Conservation (phyloP, 148 eudicot species). For the Silene latifolia region DNA sequence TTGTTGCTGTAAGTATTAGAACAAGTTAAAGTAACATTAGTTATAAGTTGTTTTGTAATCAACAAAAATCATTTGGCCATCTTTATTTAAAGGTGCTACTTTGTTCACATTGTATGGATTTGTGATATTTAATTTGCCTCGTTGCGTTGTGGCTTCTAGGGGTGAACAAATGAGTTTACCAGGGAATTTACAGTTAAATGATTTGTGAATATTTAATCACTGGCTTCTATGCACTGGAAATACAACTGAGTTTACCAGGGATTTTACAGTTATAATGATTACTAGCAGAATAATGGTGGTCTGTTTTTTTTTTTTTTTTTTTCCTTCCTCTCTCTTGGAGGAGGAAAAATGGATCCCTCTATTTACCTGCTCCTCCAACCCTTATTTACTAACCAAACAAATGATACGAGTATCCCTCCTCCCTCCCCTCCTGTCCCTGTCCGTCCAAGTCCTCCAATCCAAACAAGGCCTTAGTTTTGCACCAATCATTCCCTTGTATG, state of each 20-base stretch:
- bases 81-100: neutral
- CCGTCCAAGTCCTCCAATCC: too few species aligned
- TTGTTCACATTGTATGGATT: neutral
- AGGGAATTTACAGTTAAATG: neutral
- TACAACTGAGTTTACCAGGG: too few species aligned
- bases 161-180: neutral
- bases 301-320: too few species aligned
- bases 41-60: neutral
- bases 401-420: too few species aligned
- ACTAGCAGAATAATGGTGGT: neutral
- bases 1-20: constrained; percentile 70
- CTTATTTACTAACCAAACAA: too few species aligned
- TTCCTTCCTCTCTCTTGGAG: too few species aligned
- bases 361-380: too few species aligned
- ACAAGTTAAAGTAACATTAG: constrained; percentile 1
- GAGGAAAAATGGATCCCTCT: too few species aligned
- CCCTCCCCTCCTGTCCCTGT: too few species aligned
- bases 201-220: neutral
- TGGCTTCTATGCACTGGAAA: neutral
- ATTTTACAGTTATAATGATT: too few species aligned
- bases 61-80: neutral
- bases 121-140: neutral
- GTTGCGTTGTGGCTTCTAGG: neutral
- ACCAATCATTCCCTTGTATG: neutral
- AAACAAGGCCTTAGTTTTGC: neutral